Conservation (phyloP, 2,329 filamentous ascomycete genomes). For the Apiospora phragmitis region DNA sequence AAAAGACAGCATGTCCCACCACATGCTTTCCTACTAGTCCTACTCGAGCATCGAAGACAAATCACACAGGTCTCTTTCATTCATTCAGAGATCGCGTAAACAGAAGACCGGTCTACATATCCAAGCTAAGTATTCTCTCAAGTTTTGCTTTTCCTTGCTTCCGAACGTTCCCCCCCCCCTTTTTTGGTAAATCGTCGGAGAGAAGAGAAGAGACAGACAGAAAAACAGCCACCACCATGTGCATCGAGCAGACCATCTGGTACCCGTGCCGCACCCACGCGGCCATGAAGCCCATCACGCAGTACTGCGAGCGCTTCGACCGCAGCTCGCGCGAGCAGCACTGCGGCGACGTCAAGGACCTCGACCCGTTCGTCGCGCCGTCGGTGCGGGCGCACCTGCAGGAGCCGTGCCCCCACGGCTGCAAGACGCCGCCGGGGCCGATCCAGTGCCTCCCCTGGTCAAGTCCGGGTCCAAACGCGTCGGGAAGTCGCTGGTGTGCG, state of each 20-base stretch:
- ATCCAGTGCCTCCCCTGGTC: neutral
- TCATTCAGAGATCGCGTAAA: neutral
- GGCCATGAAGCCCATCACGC: constrained; percentile 8
- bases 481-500: neutral
- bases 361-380: neutral
- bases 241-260: constrained; percentile 9
- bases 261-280: constrained; percentile 12
- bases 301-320: constrained; percentile 4
- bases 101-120: neutral
- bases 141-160: neutral
- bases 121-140: neutral
- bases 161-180: too few relatives aligned
- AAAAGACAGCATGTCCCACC: neutral
- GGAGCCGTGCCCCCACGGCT: neutral
- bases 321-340: neutral
- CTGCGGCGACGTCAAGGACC: neutral
- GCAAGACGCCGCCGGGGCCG: neutral
- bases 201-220: neutral
- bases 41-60: neutral
- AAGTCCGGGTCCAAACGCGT: neutral
- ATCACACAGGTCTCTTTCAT: neutral
- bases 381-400: neutral
- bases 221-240: neutral
- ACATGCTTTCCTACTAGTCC: neutral
- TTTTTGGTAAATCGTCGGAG: neutral